These are phyloP conservation scores for Ascoidea rubescens DNA, from an alignment of 805 yeast species.

Conservation along the genomic window DNA sequence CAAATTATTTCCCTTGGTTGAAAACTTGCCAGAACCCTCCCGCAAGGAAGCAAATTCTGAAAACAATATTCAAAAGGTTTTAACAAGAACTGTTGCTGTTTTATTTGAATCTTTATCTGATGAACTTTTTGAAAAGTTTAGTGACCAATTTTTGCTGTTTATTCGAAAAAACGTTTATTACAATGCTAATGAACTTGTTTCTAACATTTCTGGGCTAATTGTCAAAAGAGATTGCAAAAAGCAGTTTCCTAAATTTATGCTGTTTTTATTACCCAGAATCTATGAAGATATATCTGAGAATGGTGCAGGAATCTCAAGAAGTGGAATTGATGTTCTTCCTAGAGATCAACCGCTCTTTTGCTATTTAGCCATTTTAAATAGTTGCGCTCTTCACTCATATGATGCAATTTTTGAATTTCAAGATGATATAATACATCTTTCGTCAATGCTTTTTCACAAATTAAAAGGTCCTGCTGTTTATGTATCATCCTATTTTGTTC, in stretches of 20 bases:
- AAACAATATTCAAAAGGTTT: slow-evolving; percentile 18
- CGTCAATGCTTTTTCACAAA: slow-evolving; percentile 26
- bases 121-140: slow-evolving; percentile 29
- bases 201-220: slow-evolving; percentile 60
- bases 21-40: slow-evolving; percentile 49
- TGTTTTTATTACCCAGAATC: slow-evolving; percentile 35
- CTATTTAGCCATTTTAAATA: slow-evolving; percentile 56
- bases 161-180: slow-evolving; percentile 45
- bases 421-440: slow-evolving; percentile 31
- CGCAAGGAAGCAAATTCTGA: slow-evolving; percentile 36
- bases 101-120: slow-evolving; percentile 48
- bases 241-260: slow-evolving; percentile 30
- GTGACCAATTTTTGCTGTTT: slow-evolving; percentile 33
- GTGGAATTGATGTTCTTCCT: slow-evolving; percentile 51
- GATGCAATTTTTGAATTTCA: slow-evolving; percentile 27
- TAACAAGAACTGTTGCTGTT: slow-evolving; percentile 31
- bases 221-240: slow-evolving; percentile 46
- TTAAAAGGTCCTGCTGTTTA: slow-evolving; percentile 57
- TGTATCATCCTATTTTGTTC: slow-evolving; percentile 48
- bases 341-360: slow-evolving; percentile 68
- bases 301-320: slow-evolving; percentile 68
- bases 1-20: slow-evolving; percentile 49
- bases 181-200: slow-evolving; percentile 47
- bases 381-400: slow-evolving; percentile 59
- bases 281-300: slow-evolving; percentile 57